Evolutionary conservation across 495 filamentous ascomycete genomes (phyloP), one percentile per base, ranked within the genome.

Genomic region (Podospora anserina): DNA sequence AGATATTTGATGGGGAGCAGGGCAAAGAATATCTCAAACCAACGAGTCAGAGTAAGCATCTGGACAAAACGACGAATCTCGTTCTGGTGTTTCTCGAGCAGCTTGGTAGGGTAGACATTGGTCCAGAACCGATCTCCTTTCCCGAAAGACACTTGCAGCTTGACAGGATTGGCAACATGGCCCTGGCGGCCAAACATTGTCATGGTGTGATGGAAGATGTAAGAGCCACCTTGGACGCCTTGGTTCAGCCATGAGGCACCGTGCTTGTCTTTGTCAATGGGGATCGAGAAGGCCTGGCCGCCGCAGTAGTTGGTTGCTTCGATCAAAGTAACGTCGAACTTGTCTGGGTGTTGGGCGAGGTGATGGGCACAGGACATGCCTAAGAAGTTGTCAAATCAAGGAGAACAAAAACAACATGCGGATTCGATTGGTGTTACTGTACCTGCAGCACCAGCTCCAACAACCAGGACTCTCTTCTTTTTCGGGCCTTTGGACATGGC

Each of bases 191-290:
- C 82, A 74, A 94, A 93, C 83, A 92, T 92, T 61, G 87, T 89
- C 76, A 93, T 85, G 5, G 91, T 94, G 73, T 94, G 91, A 71
- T 91, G 88, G 81, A 94, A 96, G 65, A 90, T 91, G 71, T 84
- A 76, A 9, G 89, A 91, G 4, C 91, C 92, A 2, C 92, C 91
- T 72, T 96, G 92, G 1, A 96, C 92, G 15, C 92, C 92, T 69
- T 96, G 87, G 71, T 96, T 96, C 71, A 93, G 83, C 92, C 91
- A 94, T 32, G 83, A 83, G 1, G 91, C 87, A 3, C 90, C 90
- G 72, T 90, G 82, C 67, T 85, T 85, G 16, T 83, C 73, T 69
- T 89, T 84, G 75, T 94, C 88, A 7, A 96, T 73, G 3, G 88
- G 76, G 60, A 94, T 92, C 3, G 91, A 92, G 54, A 89, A 91